Evolutionary conservation across 2,329 filamentous ascomycete genomes (phyloP), one percentile per base, ranked within the genome.

Genomic region (Penicillium sp.): DNA sequence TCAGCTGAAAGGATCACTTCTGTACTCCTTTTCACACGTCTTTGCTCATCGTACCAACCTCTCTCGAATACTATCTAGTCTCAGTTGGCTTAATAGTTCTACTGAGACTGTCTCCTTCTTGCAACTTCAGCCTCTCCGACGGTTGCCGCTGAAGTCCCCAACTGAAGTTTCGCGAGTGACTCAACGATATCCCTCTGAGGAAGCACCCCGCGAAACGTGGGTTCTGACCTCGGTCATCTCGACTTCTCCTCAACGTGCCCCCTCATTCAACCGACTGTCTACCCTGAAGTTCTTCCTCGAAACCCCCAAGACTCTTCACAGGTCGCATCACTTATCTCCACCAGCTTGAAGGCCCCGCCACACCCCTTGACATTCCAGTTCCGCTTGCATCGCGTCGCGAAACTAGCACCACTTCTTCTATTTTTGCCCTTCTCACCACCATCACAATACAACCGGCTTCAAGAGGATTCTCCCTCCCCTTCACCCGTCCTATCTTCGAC

Each of bases 131-230:
- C 19, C 52, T 55, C 25, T 25, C 52, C 46, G 28, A 55, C 52
- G 38, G 37, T 55, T 19, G 33, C 40, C 42, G 56, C 40, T 30
- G 51, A 46, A 30, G 30, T 52, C 52, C 54, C 43, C 42, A 48
- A 52, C 35, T 37, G 46, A 46, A 25, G 53, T 51, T 30, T 52
- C 52, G 58, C 53, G 51, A 56, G 63, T 70, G 68, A 70, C 65
- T 70, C 68, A 70, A 70, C 57, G 26, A 55, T 55, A 55, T 55
- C 62, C 65, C 59, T 59, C 62, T 46, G 52, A 52, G 22, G n/a
- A 37, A 37, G 30, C 58, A 62, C 66, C 68, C 66, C 68, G 65
- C 68, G 65, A 46, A 68, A 63, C 63, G 65, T 68, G 66, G 63
- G 57, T 51, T 48, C 33, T 58, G 46, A 49, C 58, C 58, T 56